These are phyloP conservation scores for Sorghum bicolor DNA, from an alignment of 176 grass and related monocot species.

Conservation along the genomic window Sorghum_bicolor_NCBIv3 NC_012873.2:11755001-11755500, in stretches of 20 bases:
- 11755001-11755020: constrained; percentile 78
- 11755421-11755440: no score
- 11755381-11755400: no score
- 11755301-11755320: not conserved
- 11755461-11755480: not conserved
- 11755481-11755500: not conserved
- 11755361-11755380: no score
- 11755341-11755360: no score
- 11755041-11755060: constrained; percentile 87
- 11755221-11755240: not conserved
- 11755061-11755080: constrained; percentile 88
- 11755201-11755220: not conserved
- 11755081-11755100: constrained; percentile 27
- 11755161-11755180: no score
- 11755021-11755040: constrained; percentile 74
- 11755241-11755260: not conserved
- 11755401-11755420: no score
- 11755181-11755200: no score
- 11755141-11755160: not conserved
- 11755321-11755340: no score
- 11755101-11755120: not conserved
- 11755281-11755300: no score
- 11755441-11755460: not conserved
- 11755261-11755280: not conserved
- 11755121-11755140: not conserved